phyloP scores from a whole-genome alignment of 306 rosid genomes.

The Parietaria judaica region DNA sequence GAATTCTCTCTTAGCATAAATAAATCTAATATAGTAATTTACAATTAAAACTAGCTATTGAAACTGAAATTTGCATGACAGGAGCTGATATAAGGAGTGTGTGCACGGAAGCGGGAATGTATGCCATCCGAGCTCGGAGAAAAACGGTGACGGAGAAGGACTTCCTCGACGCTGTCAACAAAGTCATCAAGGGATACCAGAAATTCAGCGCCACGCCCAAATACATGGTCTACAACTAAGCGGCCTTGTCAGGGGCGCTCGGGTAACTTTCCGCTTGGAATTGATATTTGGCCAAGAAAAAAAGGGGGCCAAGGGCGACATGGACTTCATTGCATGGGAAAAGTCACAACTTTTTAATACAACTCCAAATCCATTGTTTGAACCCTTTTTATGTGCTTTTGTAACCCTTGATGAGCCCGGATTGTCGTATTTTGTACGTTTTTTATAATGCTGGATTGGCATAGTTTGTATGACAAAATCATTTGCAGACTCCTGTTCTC shows the following conservation, averaged over 20 bases:
- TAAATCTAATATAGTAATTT: too few species aligned
- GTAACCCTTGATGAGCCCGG: conserved; percentile 1
- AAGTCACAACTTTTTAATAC: conserved; percentile 11
- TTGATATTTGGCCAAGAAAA: background rate
- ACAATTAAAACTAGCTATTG: background rate
- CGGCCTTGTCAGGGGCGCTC: background rate
- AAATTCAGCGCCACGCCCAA: conserved; percentile 99
- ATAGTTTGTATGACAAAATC: background rate
- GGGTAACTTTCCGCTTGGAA: conserved; percentile 10
- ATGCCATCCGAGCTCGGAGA: conserved; percentile 94
- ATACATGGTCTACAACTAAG: conserved; percentile 96
- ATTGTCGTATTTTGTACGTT: background rate
- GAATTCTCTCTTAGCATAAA: too few species aligned
- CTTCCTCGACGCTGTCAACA: conserved; percentile 95
- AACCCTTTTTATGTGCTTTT: conserved; percentile 12
- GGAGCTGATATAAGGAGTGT: conserved; percentile 99
- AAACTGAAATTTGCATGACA: conserved; percentile 14
- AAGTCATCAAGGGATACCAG: conserved; percentile 96
- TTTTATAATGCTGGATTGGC: background rate
- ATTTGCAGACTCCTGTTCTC: background rate
- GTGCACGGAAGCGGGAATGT: conserved; percentile 99
- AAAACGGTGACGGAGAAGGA: conserved; percentile 97
- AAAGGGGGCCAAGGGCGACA: background rate
- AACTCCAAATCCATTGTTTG: conserved; percentile 4
- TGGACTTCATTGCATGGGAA: conserved; percentile 7